Evolutionary conservation across 805 yeast genomes (phyloP), one percentile per base, ranked within the genome.

Genomic region (Sungouiella thailandica): DNA sequence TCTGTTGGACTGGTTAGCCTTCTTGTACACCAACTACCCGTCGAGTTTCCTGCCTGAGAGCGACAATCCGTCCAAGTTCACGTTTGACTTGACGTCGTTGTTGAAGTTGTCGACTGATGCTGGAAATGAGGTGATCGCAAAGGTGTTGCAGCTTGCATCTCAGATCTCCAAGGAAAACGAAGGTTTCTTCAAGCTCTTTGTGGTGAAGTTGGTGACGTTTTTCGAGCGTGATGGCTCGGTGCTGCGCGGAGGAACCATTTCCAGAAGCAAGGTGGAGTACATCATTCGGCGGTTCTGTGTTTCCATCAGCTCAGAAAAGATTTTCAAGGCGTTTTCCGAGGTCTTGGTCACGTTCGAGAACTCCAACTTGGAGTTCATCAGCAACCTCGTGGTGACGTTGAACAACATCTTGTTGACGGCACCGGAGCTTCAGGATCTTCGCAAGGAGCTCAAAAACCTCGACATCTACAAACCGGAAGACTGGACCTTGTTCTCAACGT

Each of bases 341-440:
- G 88, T 86, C 8, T 62, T 93, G 31, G 78, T 75, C 38, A 43
- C 59, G 1, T 41, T 49, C 7, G 66, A 68, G 13, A 78, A 78
- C 32, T 63, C 65, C 10, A 84, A 83, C 47, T 58, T 78, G 23
- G 78, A 76, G 7, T 93, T 93, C 53, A 75, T 83, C 19, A 76
- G 85, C 37, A 76, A 80, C 40, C 80, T 93, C 70, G 78, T 90
- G 32, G 96, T 89, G 46, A 86, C 89, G 23, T 67, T 90, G 52
- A 87, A 86, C 58, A 88, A 84, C 45, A 89, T 86, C 39, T 63
- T 93, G 32, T 72, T 93, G 10, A 85, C 95, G 3, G 83, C 96
- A 0, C 87, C 85, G 2, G 97, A 93, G 50, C 68, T 93, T 31
- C 59, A 76, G 0, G 67, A 69, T 2, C 68, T 93, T 42, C 73